These are phyloP conservation scores for Alisma plantagoaquatica DNA, from an alignment of 106 monocot genomes.

Conservation along the genomic window DNA sequence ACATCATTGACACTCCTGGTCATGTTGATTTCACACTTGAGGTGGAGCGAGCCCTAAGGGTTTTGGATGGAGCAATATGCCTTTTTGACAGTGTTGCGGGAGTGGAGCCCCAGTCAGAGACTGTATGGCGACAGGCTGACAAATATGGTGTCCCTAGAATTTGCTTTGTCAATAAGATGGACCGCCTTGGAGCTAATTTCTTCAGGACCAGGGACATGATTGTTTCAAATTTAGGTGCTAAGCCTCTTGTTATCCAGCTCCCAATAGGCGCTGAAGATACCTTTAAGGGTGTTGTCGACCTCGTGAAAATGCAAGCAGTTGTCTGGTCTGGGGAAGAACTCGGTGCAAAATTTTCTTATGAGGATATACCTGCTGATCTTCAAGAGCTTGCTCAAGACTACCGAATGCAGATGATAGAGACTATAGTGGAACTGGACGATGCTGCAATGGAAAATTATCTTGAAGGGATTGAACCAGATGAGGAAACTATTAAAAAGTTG, in stretches of 20 bases:
- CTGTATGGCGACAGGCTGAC: constrained; percentile 98
- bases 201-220: constrained; percentile 98
- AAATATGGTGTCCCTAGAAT: constrained; percentile 95
- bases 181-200: constrained; percentile 91
- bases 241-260: constrained; percentile 76
- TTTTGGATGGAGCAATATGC: constrained; percentile 96
- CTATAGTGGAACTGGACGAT: constrained; percentile 87
- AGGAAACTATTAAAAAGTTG: constrained; percentile 59
- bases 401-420: constrained; percentile 70
- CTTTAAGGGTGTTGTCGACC: constrained; percentile 81
- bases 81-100: constrained; percentile 97
- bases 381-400: constrained; percentile 72
- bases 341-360: constrained; percentile 77
- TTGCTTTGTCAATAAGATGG: constrained; percentile 99
- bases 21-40: constrained; percentile 98
- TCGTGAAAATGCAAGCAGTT: constrained; percentile 82
- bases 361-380: constrained; percentile 77
- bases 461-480: constrained; percentile 88
- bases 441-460: constrained; percentile 85
- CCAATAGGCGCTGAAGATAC: constrained; percentile 91
- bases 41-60: constrained; percentile 90
- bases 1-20: constrained; percentile 97
- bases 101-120: constrained; percentile 97
- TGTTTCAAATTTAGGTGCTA: constrained; percentile 79
- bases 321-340: constrained; percentile 89